Base-by-base conservation (phyloP, 768 basidiomycete genomes). In the Suillus clintonianus region DNA sequence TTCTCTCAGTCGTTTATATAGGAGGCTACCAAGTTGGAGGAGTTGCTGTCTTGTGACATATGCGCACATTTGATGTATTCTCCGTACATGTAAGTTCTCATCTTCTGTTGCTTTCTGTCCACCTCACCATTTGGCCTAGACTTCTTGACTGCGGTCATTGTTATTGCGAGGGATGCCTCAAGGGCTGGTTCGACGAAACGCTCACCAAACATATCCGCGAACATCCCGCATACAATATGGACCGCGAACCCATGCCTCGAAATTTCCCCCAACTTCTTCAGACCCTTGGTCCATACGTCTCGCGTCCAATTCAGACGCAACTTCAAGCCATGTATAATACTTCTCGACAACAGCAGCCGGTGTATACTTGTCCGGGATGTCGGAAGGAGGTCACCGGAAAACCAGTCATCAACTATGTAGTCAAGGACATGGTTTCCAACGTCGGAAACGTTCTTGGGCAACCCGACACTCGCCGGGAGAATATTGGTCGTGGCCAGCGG, bases 341-440 rank as follows among this genome's bases (percentile, higher is more conserved):
- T 62, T 17, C 69, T 69, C 68, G 65, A 70, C 78, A 51, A 66
- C 64, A 72, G 66, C 65, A 79, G 41, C 89, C 88, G 0, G 71
- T 81, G 36, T 91, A 88, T 67, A 85, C 85, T 2, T 92, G 90
- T 61, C 90, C 90, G 4, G 85, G 83, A 5, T 92, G 90, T 68
- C 81, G 90, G 59, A 77, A 81, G 53, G 67, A 72, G 14, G 82
- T 88, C 13, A 71, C 75, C 36, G 78, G 69, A 14, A 80, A 78
- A 24, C 90, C 90, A 0, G 79, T 83, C 0, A 88, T 91, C 68
- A 82, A 83, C 51, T 92, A 85, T 71, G 79, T 80, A 7, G 72
- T 91, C 56, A 92, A 91, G 72, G 75, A 79, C 2, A 68, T 92
- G 36, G 80, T 87, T 4, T 76, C 81, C 37, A 78, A 79, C 4